phyloP scores from a whole-genome alignment of 1,139 yeast genomes.

The Blastobotrys malaysiensis region DNA sequence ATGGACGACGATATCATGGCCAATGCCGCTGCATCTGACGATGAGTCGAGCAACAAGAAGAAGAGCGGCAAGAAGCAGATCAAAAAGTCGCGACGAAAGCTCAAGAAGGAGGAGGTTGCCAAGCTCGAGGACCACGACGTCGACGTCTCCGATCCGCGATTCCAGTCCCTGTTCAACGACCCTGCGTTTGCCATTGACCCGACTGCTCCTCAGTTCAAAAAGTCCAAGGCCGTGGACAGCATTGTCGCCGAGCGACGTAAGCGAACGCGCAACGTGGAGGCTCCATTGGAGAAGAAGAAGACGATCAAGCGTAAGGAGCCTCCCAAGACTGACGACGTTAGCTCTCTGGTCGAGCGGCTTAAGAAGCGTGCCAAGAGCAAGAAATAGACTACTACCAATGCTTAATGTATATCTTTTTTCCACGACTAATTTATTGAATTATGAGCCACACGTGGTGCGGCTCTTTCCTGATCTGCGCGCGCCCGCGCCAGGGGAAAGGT shows the following conservation, averaged over 20 bases:
- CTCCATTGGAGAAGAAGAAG: conserved; percentile 12
- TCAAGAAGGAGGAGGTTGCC: conserved; percentile 57
- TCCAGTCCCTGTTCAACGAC: conserved; percentile 77
- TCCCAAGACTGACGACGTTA: conserved; percentile 16
- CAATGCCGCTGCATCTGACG: conserved; percentile 1
- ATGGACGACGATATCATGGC: conserved; percentile 51
- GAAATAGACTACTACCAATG: conserved; percentile 1
- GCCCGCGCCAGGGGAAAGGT: not conserved
- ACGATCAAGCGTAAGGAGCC: conserved; percentile 13
- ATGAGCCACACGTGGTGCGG: not conserved
- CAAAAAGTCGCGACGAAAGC: conserved; percentile 12
- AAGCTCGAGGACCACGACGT: conserved; percentile 47
- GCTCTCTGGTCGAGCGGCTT: conserved; percentile 25
- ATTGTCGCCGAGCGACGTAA: conserved; percentile 69
- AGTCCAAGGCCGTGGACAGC: conserved; percentile 80
- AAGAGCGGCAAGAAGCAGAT: conserved; percentile 33
- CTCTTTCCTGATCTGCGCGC: not conserved
- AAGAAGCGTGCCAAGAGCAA: conserved; percentile 16
- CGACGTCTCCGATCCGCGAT: conserved; percentile 79
- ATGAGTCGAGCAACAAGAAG: conserved; percentile 42
- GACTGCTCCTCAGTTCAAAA: conserved; percentile 79
- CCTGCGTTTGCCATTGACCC: conserved; percentile 87
- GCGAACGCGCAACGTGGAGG: conserved; percentile 33
- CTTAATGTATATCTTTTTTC: not conserved
- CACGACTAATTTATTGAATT: too few species aligned